phyloP scores from a whole-genome alignment of 805 yeast species.

The Kodamaea restingae region DNA sequence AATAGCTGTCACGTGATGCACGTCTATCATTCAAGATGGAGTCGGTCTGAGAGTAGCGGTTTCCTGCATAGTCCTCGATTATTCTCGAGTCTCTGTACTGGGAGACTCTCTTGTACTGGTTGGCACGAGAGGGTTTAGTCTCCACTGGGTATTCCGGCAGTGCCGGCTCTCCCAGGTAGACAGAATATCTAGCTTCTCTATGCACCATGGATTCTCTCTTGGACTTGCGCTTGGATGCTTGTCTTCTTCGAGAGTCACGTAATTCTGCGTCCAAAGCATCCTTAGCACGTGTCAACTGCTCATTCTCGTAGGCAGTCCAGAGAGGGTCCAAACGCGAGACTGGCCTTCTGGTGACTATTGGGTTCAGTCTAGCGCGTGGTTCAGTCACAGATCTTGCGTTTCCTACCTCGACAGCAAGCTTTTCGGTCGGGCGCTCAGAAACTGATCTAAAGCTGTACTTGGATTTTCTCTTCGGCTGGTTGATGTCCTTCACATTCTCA shows the following conservation, averaged over 20 bases:
- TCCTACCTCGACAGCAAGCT: constrained; percentile 39
- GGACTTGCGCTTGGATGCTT: constrained; percentile 9
- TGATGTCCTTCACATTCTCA: constrained; percentile 25
- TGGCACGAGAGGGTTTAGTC: background rate
- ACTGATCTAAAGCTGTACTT: constrained; percentile 31
- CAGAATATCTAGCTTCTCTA: constrained; percentile 5
- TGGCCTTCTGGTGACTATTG: constrained; percentile 49
- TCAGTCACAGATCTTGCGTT: constrained; percentile 47
- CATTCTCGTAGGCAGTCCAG: constrained; percentile 48
- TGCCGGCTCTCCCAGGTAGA: background rate
- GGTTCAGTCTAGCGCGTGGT: constrained; percentile 33
- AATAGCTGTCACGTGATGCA: constrained; percentile 18
- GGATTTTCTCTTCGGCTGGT: constrained; percentile 38
- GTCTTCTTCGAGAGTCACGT: constrained; percentile 18
- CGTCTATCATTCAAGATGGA: constrained; percentile 17
- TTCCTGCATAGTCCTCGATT: background rate
- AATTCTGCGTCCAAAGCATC: constrained; percentile 38
- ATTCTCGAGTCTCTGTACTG: constrained; percentile 8
- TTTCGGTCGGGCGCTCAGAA: constrained; percentile 37
- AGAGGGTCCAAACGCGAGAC: constrained; percentile 56
- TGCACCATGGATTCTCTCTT: constrained; percentile 12
- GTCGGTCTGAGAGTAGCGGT: constrained; percentile 6
- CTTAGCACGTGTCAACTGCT: constrained; percentile 40
- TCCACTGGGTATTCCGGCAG: background rate
- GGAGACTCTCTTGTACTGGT: constrained; percentile 9